phyloP scores from a whole-genome alignment of 2,329 filamentous ascomycete species.

The Sporothrix inflata region DNA sequence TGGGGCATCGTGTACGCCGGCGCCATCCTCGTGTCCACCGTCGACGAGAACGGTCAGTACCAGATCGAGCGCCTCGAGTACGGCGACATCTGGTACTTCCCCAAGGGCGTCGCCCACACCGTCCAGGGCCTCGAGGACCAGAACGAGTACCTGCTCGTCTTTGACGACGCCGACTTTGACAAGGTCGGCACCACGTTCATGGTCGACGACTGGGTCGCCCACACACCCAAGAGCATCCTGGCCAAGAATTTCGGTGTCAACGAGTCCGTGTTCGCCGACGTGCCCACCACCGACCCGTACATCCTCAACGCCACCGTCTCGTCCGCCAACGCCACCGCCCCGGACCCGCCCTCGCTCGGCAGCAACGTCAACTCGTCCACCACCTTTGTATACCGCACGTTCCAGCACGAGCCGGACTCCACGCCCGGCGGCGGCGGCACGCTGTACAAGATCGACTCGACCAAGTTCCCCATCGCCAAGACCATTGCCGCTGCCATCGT shows the following conservation, averaged over 20 bases:
- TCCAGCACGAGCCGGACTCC: slow-evolving; percentile 55
- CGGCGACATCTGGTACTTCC: slow-evolving; percentile 62
- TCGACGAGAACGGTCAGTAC: slow-evolving; percentile 63
- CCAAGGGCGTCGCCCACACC: slow-evolving; percentile 53
- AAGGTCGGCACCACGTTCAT: slow-evolving; percentile 70
- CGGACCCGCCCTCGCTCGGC: slow-evolving; percentile 35
- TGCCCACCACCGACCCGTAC: slow-evolving; percentile 62
- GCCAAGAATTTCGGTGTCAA: slow-evolving; percentile 71
- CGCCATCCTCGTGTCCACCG: slow-evolving; percentile 60
- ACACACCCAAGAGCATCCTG: slow-evolving; percentile 64
- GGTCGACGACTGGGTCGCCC: slow-evolving; percentile 70
- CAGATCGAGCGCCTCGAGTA: slow-evolving; percentile 59
- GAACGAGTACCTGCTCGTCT: slow-evolving; percentile 62
- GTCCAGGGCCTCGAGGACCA: slow-evolving; percentile 60
- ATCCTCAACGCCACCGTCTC: slow-evolving; percentile 62
- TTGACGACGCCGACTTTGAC: slow-evolving; percentile 69
- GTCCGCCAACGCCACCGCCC: slow-evolving; percentile 43
- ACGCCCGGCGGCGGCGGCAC: slow-evolving; percentile 43
- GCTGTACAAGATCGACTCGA: slow-evolving; percentile 67
- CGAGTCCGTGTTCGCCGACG: slow-evolving; percentile 59
- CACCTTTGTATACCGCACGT: slow-evolving; percentile 61
- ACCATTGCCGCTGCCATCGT: slow-evolving; percentile 69
- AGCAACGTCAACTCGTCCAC: slow-evolving; percentile 24
- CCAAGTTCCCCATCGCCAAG: slow-evolving; percentile 67
- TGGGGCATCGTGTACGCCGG: slow-evolving; percentile 67